Conservation (phyloP, 345 rosid genomes). For the Tarenaya hassleriana region DNA sequence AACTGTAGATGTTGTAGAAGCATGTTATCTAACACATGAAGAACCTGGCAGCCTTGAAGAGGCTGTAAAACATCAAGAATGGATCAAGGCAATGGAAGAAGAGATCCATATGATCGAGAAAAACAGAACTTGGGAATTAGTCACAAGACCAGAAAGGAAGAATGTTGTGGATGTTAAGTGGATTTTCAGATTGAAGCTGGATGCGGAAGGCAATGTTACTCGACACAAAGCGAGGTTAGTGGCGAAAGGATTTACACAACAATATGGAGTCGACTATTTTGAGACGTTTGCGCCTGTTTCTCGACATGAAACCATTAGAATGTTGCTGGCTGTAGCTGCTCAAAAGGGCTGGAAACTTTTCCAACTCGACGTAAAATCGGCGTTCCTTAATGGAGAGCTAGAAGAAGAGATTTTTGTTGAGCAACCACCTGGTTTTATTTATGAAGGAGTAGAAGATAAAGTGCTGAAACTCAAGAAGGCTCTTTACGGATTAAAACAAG, state of each 20-base stretch:
- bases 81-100: not conserved
- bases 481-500: too few relatives aligned
- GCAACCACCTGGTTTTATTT: too few relatives aligned
- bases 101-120: not conserved
- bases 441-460: too few relatives aligned
- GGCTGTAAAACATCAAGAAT: not conserved
- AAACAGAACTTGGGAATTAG: not conserved
- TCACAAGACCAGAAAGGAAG: not conserved
- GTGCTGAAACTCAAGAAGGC: too few relatives aligned
- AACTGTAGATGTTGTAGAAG: not conserved
- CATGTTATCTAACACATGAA: not conserved
- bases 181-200: not conserved
- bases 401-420: too few relatives aligned
- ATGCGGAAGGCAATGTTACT: not conserved
- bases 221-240: constrained; percentile 1
- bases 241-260: not conserved
- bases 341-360: not conserved
- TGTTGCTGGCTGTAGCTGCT: not conserved
- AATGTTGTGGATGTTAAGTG: not conserved
- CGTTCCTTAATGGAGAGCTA: too few relatives aligned
- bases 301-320: not conserved
- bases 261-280: not conserved
- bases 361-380: too few relatives aligned
- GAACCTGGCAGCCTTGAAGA: not conserved
- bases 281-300: constrained; percentile 2